Conservation (phyloP, 2,329 filamentous ascomycete genomes). For the Apiospora malaysiana region DNA sequence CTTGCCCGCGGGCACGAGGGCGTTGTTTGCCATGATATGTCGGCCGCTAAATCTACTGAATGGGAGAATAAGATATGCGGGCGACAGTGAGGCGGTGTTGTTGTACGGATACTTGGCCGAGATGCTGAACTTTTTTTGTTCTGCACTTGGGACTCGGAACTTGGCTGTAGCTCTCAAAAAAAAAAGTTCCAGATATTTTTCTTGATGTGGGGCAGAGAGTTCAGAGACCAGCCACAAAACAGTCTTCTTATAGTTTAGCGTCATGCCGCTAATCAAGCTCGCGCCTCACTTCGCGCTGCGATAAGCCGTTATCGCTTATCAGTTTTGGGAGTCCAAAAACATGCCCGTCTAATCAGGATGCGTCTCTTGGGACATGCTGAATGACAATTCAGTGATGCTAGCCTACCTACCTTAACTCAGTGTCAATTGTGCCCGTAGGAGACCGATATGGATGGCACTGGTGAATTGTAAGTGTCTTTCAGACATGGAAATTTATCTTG, state of each 20-base stretch:
- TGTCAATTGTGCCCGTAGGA: not conserved
- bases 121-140: conserved; percentile 19
- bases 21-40: conserved; percentile 16
- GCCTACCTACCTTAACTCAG: not conserved
- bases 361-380: not conserved
- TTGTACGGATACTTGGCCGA: conserved; percentile 3
- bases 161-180: conserved; percentile 19
- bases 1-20: conserved; percentile 38
- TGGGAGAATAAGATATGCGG: conserved; percentile 17
- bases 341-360: not conserved
- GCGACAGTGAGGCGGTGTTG: conserved; percentile 18
- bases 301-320: not conserved
- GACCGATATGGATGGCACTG: not conserved
- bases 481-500: too few species aligned
- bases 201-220: conserved; percentile 11
- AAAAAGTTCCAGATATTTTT: conserved; percentile 19
- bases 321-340: not conserved
- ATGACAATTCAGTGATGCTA: not conserved
- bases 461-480: not conserved
- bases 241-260: not conserved
- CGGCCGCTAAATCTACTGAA: conserved; percentile 17
- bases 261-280: not conserved
- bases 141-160: conserved; percentile 7
- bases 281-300: not conserved
- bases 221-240: conserved; percentile 1